A percentile compares a stretch with the other conserved stretches of the same genome.
phyloP scores from a whole-genome alignment of 2,329 filamentous ascomycete species.

The Colletotrichum sp. region DNA sequence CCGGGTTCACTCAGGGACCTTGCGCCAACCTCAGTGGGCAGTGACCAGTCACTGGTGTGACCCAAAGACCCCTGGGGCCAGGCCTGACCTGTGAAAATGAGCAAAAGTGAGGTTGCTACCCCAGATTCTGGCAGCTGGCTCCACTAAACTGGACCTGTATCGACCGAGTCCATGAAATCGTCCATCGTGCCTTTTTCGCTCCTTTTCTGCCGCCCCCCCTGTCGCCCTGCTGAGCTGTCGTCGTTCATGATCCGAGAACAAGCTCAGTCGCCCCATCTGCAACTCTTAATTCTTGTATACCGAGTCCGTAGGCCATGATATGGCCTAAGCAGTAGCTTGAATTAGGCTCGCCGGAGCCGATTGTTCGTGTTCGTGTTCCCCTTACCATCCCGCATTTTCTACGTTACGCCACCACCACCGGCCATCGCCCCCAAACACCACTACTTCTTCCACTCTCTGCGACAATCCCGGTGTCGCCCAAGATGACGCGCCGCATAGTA shows the following conservation, averaged over 20 bases:
- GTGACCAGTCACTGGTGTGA: background rate
- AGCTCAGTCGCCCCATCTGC: conserved; percentile 1
- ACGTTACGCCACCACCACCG: background rate
- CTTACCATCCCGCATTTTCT: background rate
- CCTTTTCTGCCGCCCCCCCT: conserved; percentile 7
- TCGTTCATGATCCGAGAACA: background rate
- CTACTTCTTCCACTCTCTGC: background rate
- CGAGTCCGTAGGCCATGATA: conserved; percentile 10
- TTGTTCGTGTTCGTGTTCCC: conserved; percentile 3
- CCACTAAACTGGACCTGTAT: conserved; percentile 9
- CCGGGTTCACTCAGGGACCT: background rate
- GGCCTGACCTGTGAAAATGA: background rate
- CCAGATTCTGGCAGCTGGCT: conserved; percentile 9
- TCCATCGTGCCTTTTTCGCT: background rate
- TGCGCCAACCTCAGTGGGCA: background rate
- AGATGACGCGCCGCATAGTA: conserved; percentile 27
- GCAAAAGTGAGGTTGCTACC: conserved; percentile 5
- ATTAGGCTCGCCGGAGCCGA: conserved; percentile 19
- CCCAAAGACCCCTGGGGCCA: background rate
- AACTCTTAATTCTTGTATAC: background rate
- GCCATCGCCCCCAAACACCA: background rate
- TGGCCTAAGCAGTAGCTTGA: conserved; percentile 17
- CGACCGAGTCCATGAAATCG: conserved; percentile 1
- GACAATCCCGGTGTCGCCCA: conserved; percentile 11
- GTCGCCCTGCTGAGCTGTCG: background rate